Evolutionary conservation across 345 rosid species (phyloP), one percentile per base, ranked within the genome.

Genomic region (Hibiscus tridactylites): DNA sequence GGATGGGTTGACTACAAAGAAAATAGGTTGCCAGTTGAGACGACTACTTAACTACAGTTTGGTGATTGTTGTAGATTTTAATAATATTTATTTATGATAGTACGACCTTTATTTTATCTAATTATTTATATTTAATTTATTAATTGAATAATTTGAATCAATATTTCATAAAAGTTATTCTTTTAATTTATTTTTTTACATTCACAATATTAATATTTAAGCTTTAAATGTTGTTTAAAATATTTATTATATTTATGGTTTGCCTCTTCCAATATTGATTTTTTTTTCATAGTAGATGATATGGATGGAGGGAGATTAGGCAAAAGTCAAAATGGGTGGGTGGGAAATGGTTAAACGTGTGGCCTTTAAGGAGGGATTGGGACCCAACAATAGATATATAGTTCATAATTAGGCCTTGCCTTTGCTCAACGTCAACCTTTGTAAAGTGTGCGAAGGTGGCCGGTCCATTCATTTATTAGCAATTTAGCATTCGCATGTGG

Each of bases 281-380:
- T 4, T 15, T 50, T 50, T 4, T 15, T 50, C 13, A 0, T 6
- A 37, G 8, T 37, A 16, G 6, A 52, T 16, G 17, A 4, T 50
- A 15, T 50, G 17, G 2, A 53, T 7, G 10, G 2, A 17, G 21
- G 21, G 15, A 29, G 28, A 26, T 44, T 1, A 0, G 79, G 62
- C 12, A 21, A 77, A 82, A 79, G 85, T 86, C 90, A 86, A 78
- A 75, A 77, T 58, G 70, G 77, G 88, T 83, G 75, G 88, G 74
- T 79, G 83, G 68, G 19, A 17, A 74, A 65, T 79, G 71, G 81
- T 81, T 71, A n/a, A 68, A 28, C 37, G n/a, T 49, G 8, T n/a
- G 60, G 79, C 44, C 61, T 29, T 28, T 8, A 13, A 6, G 7
- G 2, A 7, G 15, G 1, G 61, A 21, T 57, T 57, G 1, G 73